Base-by-base conservation (phyloP, 2,329 filamentous ascomycete genomes). In the Phoma herbarum region DNA sequence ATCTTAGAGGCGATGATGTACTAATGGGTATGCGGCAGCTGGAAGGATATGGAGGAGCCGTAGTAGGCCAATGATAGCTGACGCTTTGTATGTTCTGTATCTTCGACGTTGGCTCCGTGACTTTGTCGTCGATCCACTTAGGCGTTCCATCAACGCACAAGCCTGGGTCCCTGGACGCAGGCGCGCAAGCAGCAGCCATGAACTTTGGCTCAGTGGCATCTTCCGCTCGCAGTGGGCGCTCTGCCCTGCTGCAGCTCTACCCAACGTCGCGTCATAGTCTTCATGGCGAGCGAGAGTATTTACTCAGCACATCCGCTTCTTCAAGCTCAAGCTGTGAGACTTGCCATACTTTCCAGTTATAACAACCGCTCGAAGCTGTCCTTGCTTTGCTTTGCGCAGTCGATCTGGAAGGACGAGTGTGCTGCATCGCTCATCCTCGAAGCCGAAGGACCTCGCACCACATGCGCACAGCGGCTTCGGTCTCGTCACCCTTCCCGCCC, bases 371-470 rank as follows among this genome's bases (percentile, higher is more conserved):
- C 10, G 4, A 16, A 12, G 37, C 37, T 3, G 11, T 14, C 18
- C 20, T 20, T 6, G 37, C 11, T 23, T 41, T 23, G 11, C 37
- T 16, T 16, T 16, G 35, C 11, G 14, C 10, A 41, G 2, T 41
- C 4, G 11, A 41, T 41, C 9, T 20, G 11, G 2, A 12, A 10
- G 3, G 12, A 12, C 39, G 11, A 25, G 3, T 11, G 18, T 10
- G 12, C 14, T 20, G 9, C 18, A 1, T 8, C 10, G 6, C 23
- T 71, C 64, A 74, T 9, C 65, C 66, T 41, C 72, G 61, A 37
- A 72, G 52, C 33, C 62, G 68, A 46, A 76, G 52, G n/a, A 66
- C 59, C 31, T 74, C 73, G 35, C 72, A 75, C 74, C 74, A 76
- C 66, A 75, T 71, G 31, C 69, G 62, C 46, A 74, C 69, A 4